Conservation (phyloP, 2,329 filamentous ascomycete genomes). For the Pseudogymnoascus sp. region DNA sequence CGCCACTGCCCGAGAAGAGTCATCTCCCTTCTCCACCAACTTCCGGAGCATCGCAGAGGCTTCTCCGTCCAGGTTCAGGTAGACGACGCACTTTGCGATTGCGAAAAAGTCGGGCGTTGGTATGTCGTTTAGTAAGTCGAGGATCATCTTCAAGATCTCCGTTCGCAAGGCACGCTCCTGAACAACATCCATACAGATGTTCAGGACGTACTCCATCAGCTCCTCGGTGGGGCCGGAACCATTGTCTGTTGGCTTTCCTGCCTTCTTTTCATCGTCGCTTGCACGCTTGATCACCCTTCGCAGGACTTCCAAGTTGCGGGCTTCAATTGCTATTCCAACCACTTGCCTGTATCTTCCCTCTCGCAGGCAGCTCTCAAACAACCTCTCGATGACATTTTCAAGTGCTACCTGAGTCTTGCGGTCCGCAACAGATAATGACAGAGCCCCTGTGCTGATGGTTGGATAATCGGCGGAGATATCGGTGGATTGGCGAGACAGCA, state of each 20-base stretch:
- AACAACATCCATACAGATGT: conserved; percentile 96
- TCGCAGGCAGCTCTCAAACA: conserved; percentile 84
- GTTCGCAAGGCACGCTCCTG: conserved; percentile 81
- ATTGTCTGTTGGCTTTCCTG: conserved; percentile 48
- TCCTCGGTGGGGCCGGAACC: conserved; percentile 67
- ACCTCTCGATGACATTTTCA: conserved; percentile 73
- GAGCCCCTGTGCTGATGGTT: conserved; percentile 29
- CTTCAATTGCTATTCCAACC: conserved; percentile 92
- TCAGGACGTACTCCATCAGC: conserved; percentile 90
- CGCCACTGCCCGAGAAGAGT: conserved; percentile 71
- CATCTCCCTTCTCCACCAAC: conserved; percentile 70
- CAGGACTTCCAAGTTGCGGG: conserved; percentile 82
- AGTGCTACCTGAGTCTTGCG: conserved; percentile 70
- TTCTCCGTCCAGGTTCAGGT: conserved; percentile 84
- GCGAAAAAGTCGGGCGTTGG: conserved; percentile 94
- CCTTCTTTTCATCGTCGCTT: conserved; percentile 73
- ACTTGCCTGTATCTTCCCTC: conserved; percentile 90
- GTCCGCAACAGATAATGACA: conserved; percentile 40
- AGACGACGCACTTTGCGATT: conserved; percentile 95
- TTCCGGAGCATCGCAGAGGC: conserved; percentile 78
- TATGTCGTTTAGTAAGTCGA: conserved; percentile 91
- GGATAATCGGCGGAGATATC: conserved; percentile 50
- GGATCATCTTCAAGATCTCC: conserved; percentile 80
- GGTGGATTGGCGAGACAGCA: conserved; percentile 75
- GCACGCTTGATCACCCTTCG: conserved; percentile 80